These are phyloP conservation scores for Phytomonas sp. DNA, from an alignment of 208 protist genomes.

Conservation along the genomic window DNA sequence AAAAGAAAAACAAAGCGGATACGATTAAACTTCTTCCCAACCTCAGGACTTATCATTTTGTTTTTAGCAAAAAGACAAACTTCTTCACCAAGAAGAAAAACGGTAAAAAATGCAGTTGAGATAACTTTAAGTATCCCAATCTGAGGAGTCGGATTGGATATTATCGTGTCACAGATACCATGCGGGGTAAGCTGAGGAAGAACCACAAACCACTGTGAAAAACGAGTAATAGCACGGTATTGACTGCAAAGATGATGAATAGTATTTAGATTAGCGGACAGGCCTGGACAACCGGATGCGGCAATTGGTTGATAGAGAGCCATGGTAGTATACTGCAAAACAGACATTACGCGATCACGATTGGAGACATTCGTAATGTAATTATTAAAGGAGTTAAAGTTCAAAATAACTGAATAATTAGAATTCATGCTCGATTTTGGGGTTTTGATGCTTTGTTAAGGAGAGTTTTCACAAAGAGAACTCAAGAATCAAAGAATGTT, in stretches of 20 bases:
- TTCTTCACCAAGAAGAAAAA: slow-evolving; percentile 75
- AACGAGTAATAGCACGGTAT: slow-evolving; percentile 66
- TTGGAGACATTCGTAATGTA: slow-evolving; percentile 40
- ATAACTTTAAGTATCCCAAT: slow-evolving; percentile 46
- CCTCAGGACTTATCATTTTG: slow-evolving; percentile 23
- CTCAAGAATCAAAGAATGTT: neutral
- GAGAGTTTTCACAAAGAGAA: no score
- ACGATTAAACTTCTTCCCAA: slow-evolving; percentile 43
- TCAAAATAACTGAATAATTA: slow-evolving; percentile 12
- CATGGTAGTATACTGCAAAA: slow-evolving; percentile 60
- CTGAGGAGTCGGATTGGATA: slow-evolving; percentile 24
- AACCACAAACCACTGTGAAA: slow-evolving; percentile 64
- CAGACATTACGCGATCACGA: slow-evolving; percentile 60
- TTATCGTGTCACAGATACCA: slow-evolving; percentile 31
- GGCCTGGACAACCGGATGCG: slow-evolving; percentile 22
- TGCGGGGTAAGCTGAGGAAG: slow-evolving; percentile 38
- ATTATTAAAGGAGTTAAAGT: slow-evolving; percentile 36
- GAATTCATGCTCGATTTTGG: neutral
- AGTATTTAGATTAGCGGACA: slow-evolving; percentile 36
- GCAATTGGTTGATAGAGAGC: slow-evolving; percentile 32
- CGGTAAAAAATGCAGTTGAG: slow-evolving; percentile 54
- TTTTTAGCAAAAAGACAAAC: slow-evolving; percentile 48
- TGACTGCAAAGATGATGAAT: slow-evolving; percentile 47
- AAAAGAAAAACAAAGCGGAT: slow-evolving; percentile 77
- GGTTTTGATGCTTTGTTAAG: neutral